A percentile compares a stretch with the other conserved stretches of the same genome.
Evolutionary conservation across 768 basidiomycete genomes (phyloP).

Genomic region (Calocybe indica): DNA sequence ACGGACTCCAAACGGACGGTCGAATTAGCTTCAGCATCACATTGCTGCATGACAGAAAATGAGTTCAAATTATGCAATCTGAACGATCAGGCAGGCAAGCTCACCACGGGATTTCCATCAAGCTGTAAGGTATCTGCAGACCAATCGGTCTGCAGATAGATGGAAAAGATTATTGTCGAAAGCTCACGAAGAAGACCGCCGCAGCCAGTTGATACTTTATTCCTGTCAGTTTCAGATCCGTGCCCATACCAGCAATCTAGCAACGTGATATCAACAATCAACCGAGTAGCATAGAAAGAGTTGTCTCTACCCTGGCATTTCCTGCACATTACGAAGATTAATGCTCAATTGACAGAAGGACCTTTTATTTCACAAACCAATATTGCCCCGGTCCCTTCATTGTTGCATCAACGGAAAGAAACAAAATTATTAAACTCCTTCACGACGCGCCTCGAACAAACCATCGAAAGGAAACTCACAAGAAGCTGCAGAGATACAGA

Average conservation of each 20-base stretch:
- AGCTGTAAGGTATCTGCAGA: constrained; percentile 18
- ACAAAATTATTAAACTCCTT: not conserved
- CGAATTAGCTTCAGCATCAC: constrained; percentile 16
- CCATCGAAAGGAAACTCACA: constrained; percentile 11
- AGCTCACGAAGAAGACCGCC: constrained; percentile 20
- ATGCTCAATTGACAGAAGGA: not conserved
- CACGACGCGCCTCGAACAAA: not conserved
- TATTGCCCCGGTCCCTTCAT: constrained; percentile 36
- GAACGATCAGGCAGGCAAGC: not conserved
- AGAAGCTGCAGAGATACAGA: constrained; percentile 32
- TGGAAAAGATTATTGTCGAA: not conserved
- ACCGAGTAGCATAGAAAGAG: not conserved
- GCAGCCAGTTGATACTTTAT: constrained; percentile 19
- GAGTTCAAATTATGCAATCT: not conserved
- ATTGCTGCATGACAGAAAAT: constrained; percentile 11
- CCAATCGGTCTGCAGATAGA: not conserved
- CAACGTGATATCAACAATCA: not conserved
- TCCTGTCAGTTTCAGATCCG: constrained; percentile 21
- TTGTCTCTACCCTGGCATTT: constrained; percentile 22
- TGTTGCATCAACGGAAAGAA: not conserved
- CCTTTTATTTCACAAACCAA: constrained; percentile 23
- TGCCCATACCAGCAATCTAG: constrained; percentile 37
- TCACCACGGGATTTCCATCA: constrained; percentile 21
- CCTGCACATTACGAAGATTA: constrained; percentile 14
- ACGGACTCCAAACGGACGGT: constrained; percentile 22